Conservation (phyloP, 306 rosid genomes). For the Corylus heterophylla region DNA sequence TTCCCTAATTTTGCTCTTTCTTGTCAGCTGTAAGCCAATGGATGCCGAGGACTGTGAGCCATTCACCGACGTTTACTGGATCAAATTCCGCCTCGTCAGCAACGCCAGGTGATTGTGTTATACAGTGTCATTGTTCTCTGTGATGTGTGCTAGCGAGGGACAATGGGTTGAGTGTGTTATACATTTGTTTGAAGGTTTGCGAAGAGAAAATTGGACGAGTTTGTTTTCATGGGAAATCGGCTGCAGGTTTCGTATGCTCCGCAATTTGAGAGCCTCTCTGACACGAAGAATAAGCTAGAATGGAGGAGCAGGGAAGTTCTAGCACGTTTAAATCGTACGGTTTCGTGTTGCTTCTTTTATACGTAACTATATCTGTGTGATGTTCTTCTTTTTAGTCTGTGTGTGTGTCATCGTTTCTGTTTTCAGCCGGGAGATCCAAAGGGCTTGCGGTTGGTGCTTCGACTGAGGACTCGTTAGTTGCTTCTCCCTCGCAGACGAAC, state of each 20-base stretch:
- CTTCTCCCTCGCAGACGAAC: conserved; percentile 30
- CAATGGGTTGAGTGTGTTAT: no score
- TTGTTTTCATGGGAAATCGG: conserved; percentile 77
- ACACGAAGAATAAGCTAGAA: conserved; percentile 81
- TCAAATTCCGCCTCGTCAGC: conserved; percentile 67
- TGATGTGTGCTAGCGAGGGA: background rate
- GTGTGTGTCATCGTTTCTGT: conserved; percentile 10
- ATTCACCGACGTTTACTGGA: conserved; percentile 87
- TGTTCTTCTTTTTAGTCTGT: conserved; percentile 6
- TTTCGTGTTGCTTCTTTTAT: conserved; percentile 2
- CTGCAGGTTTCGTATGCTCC: conserved; percentile 81
- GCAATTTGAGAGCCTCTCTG: conserved; percentile 63
- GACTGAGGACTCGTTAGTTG: conserved; percentile 5
- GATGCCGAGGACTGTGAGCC: conserved; percentile 86
- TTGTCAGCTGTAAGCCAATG: conserved; percentile 79
- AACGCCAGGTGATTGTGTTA: conserved; percentile 62
- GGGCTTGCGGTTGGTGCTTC: conserved; percentile 35
- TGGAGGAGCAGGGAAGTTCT: conserved; percentile 79
- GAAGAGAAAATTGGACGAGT: conserved; percentile 74
- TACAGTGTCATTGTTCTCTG: no score
- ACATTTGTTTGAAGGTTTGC: conserved; percentile 65
- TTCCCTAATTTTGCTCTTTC: background rate
- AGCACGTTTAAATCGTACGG: conserved; percentile 61
- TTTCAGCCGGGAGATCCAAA: conserved; percentile 63
- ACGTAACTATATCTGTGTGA: background rate